Percentiles rank a stretch among this genome's conserved stretches.
phyloP scores from a whole-genome alignment of 2,329 filamentous ascomycete species.

The Aspergillus costaricaensis region DNA sequence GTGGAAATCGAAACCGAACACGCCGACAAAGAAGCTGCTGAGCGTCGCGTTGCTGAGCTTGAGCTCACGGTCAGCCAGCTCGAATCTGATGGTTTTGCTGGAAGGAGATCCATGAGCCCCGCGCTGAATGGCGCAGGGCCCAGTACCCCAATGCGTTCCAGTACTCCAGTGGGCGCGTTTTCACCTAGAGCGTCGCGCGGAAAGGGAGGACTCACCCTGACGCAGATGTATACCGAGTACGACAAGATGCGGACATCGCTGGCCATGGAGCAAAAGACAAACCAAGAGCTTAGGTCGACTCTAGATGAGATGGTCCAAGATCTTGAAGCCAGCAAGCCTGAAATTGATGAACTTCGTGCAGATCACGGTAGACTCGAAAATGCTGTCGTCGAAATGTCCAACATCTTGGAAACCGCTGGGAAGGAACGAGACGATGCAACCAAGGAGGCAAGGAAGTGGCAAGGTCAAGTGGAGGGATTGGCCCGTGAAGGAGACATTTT shows the following conservation, averaged over 20 bases:
- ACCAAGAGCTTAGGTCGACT: conserved; percentile 71
- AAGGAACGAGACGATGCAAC: conserved; percentile 77
- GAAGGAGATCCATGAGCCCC: conserved; percentile 55
- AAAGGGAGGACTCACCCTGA: conserved; percentile 59
- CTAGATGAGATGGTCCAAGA: conserved; percentile 84
- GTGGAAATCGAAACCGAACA: conserved; percentile 60
- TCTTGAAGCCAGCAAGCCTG: conserved; percentile 81
- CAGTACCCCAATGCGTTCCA: conserved; percentile 52
- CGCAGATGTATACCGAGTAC: conserved; percentile 65
- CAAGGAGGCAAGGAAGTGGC: conserved; percentile 75
- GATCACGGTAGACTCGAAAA: conserved; percentile 78
- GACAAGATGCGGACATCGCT: conserved; percentile 67
- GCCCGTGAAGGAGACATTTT: conserved; percentile 73
- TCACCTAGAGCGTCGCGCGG: conserved; percentile 57
- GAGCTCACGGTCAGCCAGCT: conserved; percentile 64
- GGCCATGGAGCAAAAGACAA: conserved; percentile 71
- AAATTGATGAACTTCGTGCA: conserved; percentile 79
- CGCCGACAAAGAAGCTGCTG: conserved; percentile 62
- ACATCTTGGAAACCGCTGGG: conserved; percentile 77
- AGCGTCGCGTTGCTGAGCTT: conserved; percentile 64
- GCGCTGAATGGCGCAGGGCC: conserved; percentile 54
- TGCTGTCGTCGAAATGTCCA: conserved; percentile 81
- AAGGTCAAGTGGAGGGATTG: conserved; percentile 67
- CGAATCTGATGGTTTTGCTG: conserved; percentile 53
- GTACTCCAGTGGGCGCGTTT: conserved; percentile 53